Evolutionary conservation across 495 filamentous ascomycete genomes (phyloP).

Genomic region (Coniosporium apollinis): DNA sequence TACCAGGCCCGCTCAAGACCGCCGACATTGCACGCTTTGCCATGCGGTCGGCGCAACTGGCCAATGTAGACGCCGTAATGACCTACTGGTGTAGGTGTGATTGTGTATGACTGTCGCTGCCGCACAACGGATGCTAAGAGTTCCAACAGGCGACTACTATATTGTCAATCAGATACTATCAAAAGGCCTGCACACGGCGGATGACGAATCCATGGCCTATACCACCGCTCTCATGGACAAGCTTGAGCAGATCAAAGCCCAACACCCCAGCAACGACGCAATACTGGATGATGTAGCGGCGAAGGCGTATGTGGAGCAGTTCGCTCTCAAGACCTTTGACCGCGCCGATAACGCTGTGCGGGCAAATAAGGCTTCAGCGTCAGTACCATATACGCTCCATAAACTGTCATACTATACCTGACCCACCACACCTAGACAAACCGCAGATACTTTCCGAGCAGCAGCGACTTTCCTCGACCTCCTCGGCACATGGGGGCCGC

Average conservation of each 20-base stretch:
- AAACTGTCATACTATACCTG: background rate
- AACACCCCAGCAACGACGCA: slow-evolving; percentile 48
- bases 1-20: slow-evolving; percentile 59
- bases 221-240: slow-evolving; percentile 80
- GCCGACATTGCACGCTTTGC: slow-evolving; percentile 69
- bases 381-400: slow-evolving; percentile 11
- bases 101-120: background rate
- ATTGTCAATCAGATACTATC: slow-evolving; percentile 81
- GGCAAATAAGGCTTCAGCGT: slow-evolving; percentile 74
- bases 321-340: slow-evolving; percentile 72
- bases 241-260: slow-evolving; percentile 65
- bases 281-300: slow-evolving; percentile 69
- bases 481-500: slow-evolving; percentile 60
- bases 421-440: slow-evolving; percentile 49
- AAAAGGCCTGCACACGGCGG: slow-evolving; percentile 54
- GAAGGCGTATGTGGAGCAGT: slow-evolving; percentile 85
- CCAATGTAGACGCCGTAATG: slow-evolving; percentile 66
- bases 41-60: slow-evolving; percentile 66
- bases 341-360: slow-evolving; percentile 68
- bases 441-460: slow-evolving; percentile 80
- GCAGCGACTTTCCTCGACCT: slow-evolving; percentile 85
- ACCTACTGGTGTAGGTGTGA: slow-evolving; percentile 77
- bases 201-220: slow-evolving; percentile 59
- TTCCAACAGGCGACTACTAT: slow-evolving; percentile 63
- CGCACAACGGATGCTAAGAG: slow-evolving; percentile 4